These are phyloP conservation scores for Collybia nuda DNA, from an alignment of 768 basidiomycete species.

Conservation along the genomic window DNA sequence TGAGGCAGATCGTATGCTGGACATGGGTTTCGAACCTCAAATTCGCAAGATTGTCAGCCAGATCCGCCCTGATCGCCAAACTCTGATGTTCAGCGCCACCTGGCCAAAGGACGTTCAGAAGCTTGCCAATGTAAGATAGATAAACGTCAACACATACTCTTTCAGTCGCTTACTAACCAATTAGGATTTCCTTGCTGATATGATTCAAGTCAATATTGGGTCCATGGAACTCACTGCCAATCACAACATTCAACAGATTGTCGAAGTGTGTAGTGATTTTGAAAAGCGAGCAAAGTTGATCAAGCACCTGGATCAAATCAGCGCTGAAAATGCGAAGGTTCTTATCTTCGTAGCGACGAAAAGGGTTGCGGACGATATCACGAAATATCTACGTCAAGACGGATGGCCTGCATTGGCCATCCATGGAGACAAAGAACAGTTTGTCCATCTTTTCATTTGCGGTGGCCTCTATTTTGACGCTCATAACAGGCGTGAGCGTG, in stretches of 20 bases:
- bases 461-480: constrained; percentile 1
- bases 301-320: constrained; percentile 96
- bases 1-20: constrained; percentile 99
- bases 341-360: constrained; percentile 99
- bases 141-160: not conserved
- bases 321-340: constrained; percentile 95
- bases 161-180: not conserved
- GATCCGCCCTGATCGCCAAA: constrained; percentile 97
- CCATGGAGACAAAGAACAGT: constrained; percentile 99
- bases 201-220: constrained; percentile 98
- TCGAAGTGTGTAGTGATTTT: constrained; percentile 96
- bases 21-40: constrained; percentile 99
- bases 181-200: constrained; percentile 93
- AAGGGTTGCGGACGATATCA: constrained; percentile 96
- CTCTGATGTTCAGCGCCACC: constrained; percentile 98
- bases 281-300: constrained; percentile 96
- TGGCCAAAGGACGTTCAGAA: constrained; percentile 99
- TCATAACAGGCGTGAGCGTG: constrained; percentile 81
- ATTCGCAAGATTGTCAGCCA: constrained; percentile 98
- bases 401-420: constrained; percentile 99
- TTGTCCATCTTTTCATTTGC: constrained; percentile 26
- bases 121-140: constrained; percentile 71
- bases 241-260: constrained; percentile 94
- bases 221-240: constrained; percentile 98
- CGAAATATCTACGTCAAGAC: constrained; percentile 95